Conservation (phyloP, 306 rosid genomes). For the Cyclanthera cordifolia region DNA sequence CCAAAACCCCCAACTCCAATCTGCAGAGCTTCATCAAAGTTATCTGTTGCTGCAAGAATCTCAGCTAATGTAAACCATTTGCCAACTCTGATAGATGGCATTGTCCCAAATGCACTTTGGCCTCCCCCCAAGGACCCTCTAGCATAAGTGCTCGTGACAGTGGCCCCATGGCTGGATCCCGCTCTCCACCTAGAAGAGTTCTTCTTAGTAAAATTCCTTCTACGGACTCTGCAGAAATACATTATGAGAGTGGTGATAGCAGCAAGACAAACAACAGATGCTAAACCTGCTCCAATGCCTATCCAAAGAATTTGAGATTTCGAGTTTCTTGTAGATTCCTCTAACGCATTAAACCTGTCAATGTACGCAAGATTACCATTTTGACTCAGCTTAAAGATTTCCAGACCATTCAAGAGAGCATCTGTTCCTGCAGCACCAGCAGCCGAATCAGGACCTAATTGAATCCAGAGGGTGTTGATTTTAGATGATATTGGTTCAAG, state of each 20-base stretch:
- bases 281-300: slow-evolving; percentile 57
- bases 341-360: slow-evolving; percentile 28
- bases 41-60: slow-evolving; percentile 59
- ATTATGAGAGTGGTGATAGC: slow-evolving; percentile 24
- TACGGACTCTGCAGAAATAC: slow-evolving; percentile 38
- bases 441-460: slow-evolving; percentile 70
- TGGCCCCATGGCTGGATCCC: slow-evolving; percentile 43
- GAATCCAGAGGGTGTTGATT: slow-evolving; percentile 67
- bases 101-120: slow-evolving; percentile 37
- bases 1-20: slow-evolving; percentile 98
- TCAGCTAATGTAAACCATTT: slow-evolving; percentile 59
- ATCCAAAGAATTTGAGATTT: slow-evolving; percentile 49
- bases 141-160: slow-evolving; percentile 37
- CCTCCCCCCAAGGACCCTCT: slow-evolving; percentile 47
- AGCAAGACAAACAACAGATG: slow-evolving; percentile 37
- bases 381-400: slow-evolving; percentile 78
- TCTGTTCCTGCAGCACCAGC: slow-evolving; percentile 84
- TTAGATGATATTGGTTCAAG: slow-evolving; percentile 44
- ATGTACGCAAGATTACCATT: slow-evolving; percentile 65
- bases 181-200: slow-evolving; percentile 56
- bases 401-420: slow-evolving; percentile 84
- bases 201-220: slow-evolving; percentile 37
- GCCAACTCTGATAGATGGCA: slow-evolving; percentile 46
- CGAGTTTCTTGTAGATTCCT: slow-evolving; percentile 27
- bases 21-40: slow-evolving; percentile 60